Base-by-base conservation (phyloP, 2,329 filamentous ascomycete species). In the Fusarium burgessii region DNA sequence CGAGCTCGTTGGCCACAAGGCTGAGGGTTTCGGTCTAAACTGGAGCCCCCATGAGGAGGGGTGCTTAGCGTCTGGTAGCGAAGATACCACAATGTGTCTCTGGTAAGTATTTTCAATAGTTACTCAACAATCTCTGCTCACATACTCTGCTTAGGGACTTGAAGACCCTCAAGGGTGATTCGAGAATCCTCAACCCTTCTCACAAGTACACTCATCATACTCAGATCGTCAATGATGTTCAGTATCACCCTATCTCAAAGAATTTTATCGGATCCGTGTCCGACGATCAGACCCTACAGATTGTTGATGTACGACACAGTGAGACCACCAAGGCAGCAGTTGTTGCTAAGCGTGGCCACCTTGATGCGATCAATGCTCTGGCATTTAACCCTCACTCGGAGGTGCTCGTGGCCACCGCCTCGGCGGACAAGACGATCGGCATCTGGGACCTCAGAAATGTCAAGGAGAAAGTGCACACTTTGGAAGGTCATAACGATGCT, bases 381-480 rank as follows among this genome's bases (percentile, higher is more conserved):
- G 91, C 96, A 1, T 99, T 98, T 84, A 97, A 98, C 78, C 95
- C 95, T 1, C 91, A 91, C 35, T 92, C 92, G n/a, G 95, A 99
- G 78, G 93, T 92, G 38, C 87, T 97, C 40, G 87, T 99, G 41
- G 96, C 95, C 13, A 98, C 96, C 0, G 96, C 94, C 5, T 98
- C 95, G 32, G 94, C 93, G 1, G 96, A 99, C 80, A 97, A 97
- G 84, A 96, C 94, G 0, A 93, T 99, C 68, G 95, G 92, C 14
- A 88, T 99, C 60, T 99, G 96, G 94, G 96, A 99, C 83, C 83
- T 99, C 66, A 91, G 96, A 71, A 97, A 97, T 77, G 88, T 97
- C 62, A 95, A 94, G 79, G 89, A 93, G 72, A 97, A 95, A 82
- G 88, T 98, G 6, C 95, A 99, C 84, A 92, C 92, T 2, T 88